Base-by-base conservation (phyloP, 805 yeast species). In the Wickerhamiella alocasiicola region DNA sequence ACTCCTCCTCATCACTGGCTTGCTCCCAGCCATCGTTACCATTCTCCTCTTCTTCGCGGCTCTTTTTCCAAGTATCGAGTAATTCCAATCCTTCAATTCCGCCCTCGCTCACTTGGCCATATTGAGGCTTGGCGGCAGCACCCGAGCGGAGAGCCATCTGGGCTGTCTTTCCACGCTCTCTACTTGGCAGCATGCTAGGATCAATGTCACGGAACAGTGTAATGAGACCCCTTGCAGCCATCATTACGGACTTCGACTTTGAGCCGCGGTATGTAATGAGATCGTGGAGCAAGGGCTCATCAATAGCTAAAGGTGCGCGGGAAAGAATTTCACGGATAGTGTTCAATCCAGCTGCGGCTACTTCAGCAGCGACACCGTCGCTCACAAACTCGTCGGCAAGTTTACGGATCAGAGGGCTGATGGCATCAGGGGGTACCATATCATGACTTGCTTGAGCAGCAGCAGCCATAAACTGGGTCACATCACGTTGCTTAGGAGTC, bases 341-440 rank as follows among this genome's bases (percentile, higher is more conserved):
- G 61, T 91, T 91, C 49, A 91, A 70, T 55, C 99, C 99, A 4
- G 97, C 97, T 40, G 96, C 85, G 4, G 96, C 96, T 41, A 87
- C 99, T 62, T 91, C 95, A 25, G 94, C 77, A 12, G 96, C 85
- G 29, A 91, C 98, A 69, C 99, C 99, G 56, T 91, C 97, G 50
- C 94, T 81, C 19, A 91, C 95, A 54, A 91, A 91, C 62, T 91
- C 98, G 62, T 91, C 94, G 1, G 98, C 97, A 49, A 91, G 76
- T 56, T 88, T 91, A 44, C 95, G 74, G 7, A 91, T 78, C 50
- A 91, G 76, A 38, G 78, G 78, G 33, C 71, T 66, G 45, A 91
- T 72, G 12, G 77, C 74, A 58, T 91, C 99, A 5, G 99, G 98
- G 19, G 99, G 99, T 6, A 91, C 95, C 54, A 91, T 67, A 55